Percentiles rank a stretch among this genome's conserved stretches.
phyloP scores from a whole-genome alignment of 2,329 filamentous ascomycete species.

The Madurella fahalii region DNA sequence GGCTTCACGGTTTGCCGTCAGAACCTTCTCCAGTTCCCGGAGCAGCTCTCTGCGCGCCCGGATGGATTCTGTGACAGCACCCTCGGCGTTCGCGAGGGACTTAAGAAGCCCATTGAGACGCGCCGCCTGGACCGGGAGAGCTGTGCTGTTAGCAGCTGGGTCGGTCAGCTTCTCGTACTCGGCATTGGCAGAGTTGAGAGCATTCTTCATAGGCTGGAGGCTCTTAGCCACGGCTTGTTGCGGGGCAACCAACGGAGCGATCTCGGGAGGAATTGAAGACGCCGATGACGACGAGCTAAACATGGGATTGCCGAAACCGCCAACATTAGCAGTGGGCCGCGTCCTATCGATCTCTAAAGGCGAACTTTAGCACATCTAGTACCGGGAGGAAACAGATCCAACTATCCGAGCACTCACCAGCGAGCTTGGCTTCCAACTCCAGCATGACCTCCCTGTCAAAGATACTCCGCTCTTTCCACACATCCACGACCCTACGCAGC shows the following conservation, averaged over 20 bases:
- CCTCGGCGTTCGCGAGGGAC: slow-evolving; percentile 81
- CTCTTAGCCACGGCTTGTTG: slow-evolving; percentile 73
- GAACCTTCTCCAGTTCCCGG: slow-evolving; percentile 73
- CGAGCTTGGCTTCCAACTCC: slow-evolving; percentile 73
- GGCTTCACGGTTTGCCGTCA: slow-evolving; percentile 67
- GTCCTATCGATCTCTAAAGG: slow-evolving; percentile 58
- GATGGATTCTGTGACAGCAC: slow-evolving; percentile 82
- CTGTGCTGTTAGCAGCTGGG: slow-evolving; percentile 62
- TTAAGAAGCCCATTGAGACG: slow-evolving; percentile 87
- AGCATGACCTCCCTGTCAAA: slow-evolving; percentile 78
- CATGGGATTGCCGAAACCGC: slow-evolving; percentile 58
- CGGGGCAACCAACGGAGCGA: slow-evolving; percentile 68
- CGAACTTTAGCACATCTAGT: slow-evolving; percentile 15
- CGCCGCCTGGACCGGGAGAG: slow-evolving; percentile 86
- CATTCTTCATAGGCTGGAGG: slow-evolving; percentile 61
- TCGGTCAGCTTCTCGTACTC: slow-evolving; percentile 85
- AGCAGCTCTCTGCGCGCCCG: slow-evolving; percentile 78
- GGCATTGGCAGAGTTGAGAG: slow-evolving; percentile 65
- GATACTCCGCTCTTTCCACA: slow-evolving; percentile 83
- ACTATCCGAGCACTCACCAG: slow-evolving; percentile 52
- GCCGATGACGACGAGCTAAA: slow-evolving; percentile 56
- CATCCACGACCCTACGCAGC: slow-evolving; percentile 82
- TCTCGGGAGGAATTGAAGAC: slow-evolving; percentile 66
- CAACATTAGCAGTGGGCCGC: slow-evolving; percentile 48
- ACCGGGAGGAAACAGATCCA: neutral